Conservation (phyloP, 2,329 filamentous ascomycete genomes). For the Sporothrix curviconia region DNA sequence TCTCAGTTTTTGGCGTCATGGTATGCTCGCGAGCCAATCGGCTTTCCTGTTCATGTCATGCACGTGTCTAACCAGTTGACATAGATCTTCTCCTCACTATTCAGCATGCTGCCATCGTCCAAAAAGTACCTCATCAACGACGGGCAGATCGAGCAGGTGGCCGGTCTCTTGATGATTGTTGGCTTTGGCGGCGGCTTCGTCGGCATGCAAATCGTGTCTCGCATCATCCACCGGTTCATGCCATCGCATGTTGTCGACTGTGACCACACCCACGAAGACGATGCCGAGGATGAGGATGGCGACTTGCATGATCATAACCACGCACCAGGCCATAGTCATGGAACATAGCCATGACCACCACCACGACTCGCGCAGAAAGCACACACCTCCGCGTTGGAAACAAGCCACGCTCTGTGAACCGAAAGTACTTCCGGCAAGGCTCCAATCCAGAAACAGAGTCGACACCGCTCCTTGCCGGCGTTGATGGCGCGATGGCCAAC, state of each 20-base stretch:
- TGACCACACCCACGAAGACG: constrained; percentile 61
- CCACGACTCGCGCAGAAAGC: background rate
- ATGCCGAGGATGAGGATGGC: constrained; percentile 27
- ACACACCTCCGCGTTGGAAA: background rate
- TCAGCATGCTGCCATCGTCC: constrained; percentile 86
- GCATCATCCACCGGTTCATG: constrained; percentile 64
- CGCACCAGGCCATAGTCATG: background rate
- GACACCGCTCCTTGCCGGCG: constrained; percentile 40
- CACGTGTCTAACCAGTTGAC: constrained; percentile 7
- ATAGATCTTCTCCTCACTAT: constrained; percentile 84
- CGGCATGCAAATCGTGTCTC: constrained; percentile 67
- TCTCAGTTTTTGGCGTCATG: constrained; percentile 93
- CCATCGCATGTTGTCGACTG: constrained; percentile 77
- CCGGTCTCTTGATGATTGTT: constrained; percentile 61
- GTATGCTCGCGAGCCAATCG: constrained; percentile 43
- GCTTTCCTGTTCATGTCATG: constrained; percentile 1
- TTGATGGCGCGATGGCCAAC: constrained; percentile 17
- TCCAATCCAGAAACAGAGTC: constrained; percentile 32
- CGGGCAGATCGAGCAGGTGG: constrained; percentile 57
- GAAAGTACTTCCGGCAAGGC: background rate
- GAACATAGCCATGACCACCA: constrained; percentile 3
- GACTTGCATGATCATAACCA: constrained; percentile 15
- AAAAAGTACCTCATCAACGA: constrained; percentile 68
- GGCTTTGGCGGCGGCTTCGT: constrained; percentile 67
- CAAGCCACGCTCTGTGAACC: constrained; percentile 5